A percentile compares a stretch with the other conserved stretches of the same genome.
Conservation (phyloP, 345 rosid genomes). For the Anastatica hierochuntica region DNA sequence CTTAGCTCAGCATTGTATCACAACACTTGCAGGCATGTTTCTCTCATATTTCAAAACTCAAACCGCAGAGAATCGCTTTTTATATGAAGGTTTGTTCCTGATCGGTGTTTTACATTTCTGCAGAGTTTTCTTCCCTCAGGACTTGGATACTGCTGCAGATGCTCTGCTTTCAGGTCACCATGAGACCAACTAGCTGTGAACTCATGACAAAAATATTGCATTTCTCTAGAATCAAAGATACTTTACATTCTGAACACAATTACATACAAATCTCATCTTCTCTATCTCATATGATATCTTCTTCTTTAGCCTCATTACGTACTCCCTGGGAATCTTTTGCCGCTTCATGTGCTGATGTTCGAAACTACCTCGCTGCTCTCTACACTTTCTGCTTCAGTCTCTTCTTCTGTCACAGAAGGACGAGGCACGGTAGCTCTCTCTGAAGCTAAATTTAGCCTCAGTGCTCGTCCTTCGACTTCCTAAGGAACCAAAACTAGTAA, state of each 20-base stretch:
- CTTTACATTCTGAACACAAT: no score
- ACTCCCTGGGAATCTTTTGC: neutral
- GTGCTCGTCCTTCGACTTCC: slow-evolving; percentile 90
- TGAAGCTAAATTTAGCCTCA: slow-evolving; percentile 60
- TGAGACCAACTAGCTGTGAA: slow-evolving; percentile 10
- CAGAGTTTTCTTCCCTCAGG: slow-evolving; percentile 95
- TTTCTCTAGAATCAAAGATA: no score
- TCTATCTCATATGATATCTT: slow-evolving; percentile 10
- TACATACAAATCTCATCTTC: neutral
- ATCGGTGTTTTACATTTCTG: slow-evolving; percentile 8
- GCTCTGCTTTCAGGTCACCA: slow-evolving; percentile 47
- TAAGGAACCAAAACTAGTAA: slow-evolving; percentile 9
- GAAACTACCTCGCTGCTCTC: slow-evolving; percentile 48
- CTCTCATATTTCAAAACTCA: neutral
- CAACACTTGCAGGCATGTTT: slow-evolving; percentile 74
- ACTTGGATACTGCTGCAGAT: slow-evolving; percentile 66
- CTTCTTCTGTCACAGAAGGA: slow-evolving; percentile 16
- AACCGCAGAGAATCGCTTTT: neutral
- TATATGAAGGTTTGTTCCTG: neutral
- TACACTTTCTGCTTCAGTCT: slow-evolving; percentile 6
- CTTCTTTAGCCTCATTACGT: slow-evolving; percentile 8
- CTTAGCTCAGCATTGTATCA: slow-evolving; percentile 65
- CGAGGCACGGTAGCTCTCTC: slow-evolving; percentile 36
- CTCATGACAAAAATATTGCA: no score
- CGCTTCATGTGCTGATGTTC: slow-evolving; percentile 33